A percentile compares a stretch with the other conserved stretches of the same genome.
Conservation (phyloP, 2,329 filamentous ascomycete genomes). For the Alternaria arbusti region DNA sequence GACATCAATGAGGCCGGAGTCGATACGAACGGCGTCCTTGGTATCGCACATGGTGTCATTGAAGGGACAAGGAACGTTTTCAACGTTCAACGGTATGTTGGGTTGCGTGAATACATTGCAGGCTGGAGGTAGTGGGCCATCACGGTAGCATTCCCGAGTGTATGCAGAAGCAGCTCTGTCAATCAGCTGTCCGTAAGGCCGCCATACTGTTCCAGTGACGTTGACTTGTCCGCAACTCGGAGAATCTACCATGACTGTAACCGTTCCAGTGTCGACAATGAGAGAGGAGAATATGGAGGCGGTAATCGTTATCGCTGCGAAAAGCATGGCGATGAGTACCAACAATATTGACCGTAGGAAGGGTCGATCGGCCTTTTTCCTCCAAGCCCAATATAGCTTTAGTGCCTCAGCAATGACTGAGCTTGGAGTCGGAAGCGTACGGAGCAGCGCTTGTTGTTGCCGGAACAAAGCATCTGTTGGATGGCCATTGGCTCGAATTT, state of each 20-base stretch:
- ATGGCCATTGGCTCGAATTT: conserved; percentile 17
- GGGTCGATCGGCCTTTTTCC: conserved; percentile 7
- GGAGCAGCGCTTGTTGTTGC: conserved; percentile 29
- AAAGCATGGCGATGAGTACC: conserved; percentile 10
- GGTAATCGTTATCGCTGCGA: conserved; percentile 10
- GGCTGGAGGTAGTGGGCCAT: too few species aligned
- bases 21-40: conserved; percentile 1
- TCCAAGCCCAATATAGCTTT: conserved; percentile 28
- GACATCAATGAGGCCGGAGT: conserved; percentile 9
- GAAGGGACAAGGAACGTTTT: conserved; percentile 6
- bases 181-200: too few species aligned
- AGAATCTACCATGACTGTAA: too few species aligned
- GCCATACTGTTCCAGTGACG: too few species aligned
- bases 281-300: conserved; percentile 28
- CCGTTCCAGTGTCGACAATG: conserved; percentile 10
- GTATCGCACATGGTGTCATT: conserved; percentile 9
- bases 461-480: conserved; percentile 18
- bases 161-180: too few species aligned
- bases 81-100: background rate
- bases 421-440: conserved; percentile 22
- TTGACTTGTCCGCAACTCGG: too few species aligned
- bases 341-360: conserved; percentile 13
- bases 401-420: conserved; percentile 19
- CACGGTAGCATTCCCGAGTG: too few species aligned
- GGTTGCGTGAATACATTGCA: background rate